Evolutionary conservation across 805 yeast genomes (phyloP).

Genomic region (Candida parachauliodes): DNA sequence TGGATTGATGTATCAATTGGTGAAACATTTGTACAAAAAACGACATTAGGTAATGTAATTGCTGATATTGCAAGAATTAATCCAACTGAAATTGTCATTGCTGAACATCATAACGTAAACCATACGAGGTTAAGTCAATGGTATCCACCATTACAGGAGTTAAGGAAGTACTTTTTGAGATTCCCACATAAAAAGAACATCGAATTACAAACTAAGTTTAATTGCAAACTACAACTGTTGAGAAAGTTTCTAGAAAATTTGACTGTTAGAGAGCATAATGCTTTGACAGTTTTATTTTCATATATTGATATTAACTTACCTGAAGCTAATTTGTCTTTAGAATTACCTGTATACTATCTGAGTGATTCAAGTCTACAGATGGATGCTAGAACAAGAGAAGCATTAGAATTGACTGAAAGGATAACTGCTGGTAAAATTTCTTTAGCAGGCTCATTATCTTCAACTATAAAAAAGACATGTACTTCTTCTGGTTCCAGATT

Average conservation of each 20-base stretch:
- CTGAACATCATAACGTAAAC: conserved; percentile 40
- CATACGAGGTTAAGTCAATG: conserved; percentile 45
- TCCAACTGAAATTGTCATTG: conserved; percentile 76
- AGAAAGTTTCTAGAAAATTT: conserved; percentile 31
- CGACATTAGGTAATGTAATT: conserved; percentile 54
- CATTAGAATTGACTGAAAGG: conserved; percentile 68
- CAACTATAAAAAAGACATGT: conserved; percentile 67
- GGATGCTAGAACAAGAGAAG: conserved; percentile 74
- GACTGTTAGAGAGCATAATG: conserved; percentile 50
- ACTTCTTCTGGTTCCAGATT: conserved; percentile 80
- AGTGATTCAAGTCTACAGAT: conserved; percentile 62
- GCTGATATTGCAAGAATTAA: conserved; percentile 73
- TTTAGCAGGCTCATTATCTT: conserved; percentile 65
- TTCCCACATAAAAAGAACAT: conserved; percentile 37
- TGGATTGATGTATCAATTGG: conserved; percentile 94
- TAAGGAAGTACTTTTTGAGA: conserved; percentile 58
- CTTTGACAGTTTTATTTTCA: conserved; percentile 54
- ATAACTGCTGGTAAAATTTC: conserved; percentile 42
- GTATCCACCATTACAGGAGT: conserved; percentile 56
- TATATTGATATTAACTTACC: conserved; percentile 77
- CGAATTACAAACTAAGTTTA: conserved; percentile 31
- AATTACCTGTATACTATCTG: conserved; percentile 59
- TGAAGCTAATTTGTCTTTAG: conserved; percentile 56
- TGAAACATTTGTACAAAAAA: conserved; percentile 63
- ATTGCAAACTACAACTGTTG: conserved; percentile 31